A percentile compares a stretch with the other conserved stretches of the same genome.
Conservation (phyloP, 106 monocot species). For the Allium fistulosum region DNA sequence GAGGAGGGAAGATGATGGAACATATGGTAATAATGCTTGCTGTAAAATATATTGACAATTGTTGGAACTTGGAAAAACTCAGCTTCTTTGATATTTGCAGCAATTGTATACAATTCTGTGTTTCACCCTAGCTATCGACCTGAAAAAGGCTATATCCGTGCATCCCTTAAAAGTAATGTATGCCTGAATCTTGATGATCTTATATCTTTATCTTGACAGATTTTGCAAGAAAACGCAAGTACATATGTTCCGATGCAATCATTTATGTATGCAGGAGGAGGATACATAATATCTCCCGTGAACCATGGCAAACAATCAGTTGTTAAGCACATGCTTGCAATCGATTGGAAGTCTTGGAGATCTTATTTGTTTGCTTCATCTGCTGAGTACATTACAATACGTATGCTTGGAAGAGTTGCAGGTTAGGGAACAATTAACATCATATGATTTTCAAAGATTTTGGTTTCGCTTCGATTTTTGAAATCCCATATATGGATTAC, state of each 20-base stretch:
- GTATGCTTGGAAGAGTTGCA: conserved; percentile 90
- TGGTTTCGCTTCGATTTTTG: too few species aligned
- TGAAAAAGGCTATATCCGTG: conserved; percentile 69
- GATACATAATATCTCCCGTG: conserved; percentile 89
- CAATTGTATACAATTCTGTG: conserved; percentile 88
- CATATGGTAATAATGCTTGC: conserved; percentile 59
- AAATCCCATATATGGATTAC: too few species aligned
- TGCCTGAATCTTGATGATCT: conserved; percentile 21
- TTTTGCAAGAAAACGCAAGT: too few species aligned
- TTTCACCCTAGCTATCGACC: conserved; percentile 61
- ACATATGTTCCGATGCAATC: neutral
- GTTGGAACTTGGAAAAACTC: neutral
- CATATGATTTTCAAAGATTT: neutral
- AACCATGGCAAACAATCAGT: conserved; percentile 91
- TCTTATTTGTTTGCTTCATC: conserved; percentile 78
- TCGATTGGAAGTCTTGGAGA: conserved; percentile 97
- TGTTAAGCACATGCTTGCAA: conserved; percentile 98
- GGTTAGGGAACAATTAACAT: conserved; percentile 24
- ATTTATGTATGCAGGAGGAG: conserved; percentile 63
- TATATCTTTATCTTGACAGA: neutral
- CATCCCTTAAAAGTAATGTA: conserved; percentile 99
- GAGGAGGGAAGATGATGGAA: conserved; percentile 98
- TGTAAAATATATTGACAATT: neutral
- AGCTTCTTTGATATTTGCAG: conserved; percentile 29
- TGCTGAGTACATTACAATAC: conserved; percentile 66